These are phyloP conservation scores for Pseudogymnoascus sp. DNA, from an alignment of 2,329 filamentous ascomycete species.

Conservation along the genomic window DNA sequence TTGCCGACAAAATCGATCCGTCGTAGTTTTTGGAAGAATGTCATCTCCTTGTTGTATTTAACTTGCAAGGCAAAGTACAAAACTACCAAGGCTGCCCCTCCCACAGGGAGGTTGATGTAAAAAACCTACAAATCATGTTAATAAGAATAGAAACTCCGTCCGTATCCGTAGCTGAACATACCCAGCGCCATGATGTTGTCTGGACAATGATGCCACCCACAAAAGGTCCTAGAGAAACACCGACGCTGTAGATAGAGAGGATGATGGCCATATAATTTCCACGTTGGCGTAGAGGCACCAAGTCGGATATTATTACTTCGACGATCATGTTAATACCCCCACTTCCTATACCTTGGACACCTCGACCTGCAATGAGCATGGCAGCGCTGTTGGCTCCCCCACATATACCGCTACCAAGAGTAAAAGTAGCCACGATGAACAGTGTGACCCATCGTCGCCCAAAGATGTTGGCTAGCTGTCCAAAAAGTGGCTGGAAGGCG, in stretches of 20 bases:
- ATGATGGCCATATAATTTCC: slow-evolving; percentile 34
- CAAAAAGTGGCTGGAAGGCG: slow-evolving; percentile 41
- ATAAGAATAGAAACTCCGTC: neutral
- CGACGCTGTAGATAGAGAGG: slow-evolving; percentile 33
- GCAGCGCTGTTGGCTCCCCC: slow-evolving; percentile 36
- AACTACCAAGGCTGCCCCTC: slow-evolving; percentile 12
- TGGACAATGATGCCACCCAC: slow-evolving; percentile 35
- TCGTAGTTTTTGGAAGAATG: slow-evolving; percentile 26
- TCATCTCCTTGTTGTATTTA: slow-evolving; percentile 26
- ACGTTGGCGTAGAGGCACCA: slow-evolving; percentile 40
- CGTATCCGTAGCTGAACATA: slow-evolving; percentile 21
- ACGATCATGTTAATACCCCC: slow-evolving; percentile 38
- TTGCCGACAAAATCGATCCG: slow-evolving; percentile 38
- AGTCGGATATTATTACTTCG: slow-evolving; percentile 41
- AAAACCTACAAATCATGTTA: neutral
- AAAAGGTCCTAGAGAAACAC: slow-evolving; percentile 31
- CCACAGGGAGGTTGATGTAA: slow-evolving; percentile 20
- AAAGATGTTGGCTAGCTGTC: slow-evolving; percentile 44
- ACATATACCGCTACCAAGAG: slow-evolving; percentile 43
- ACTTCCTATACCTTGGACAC: slow-evolving; percentile 43
- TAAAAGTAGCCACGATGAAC: slow-evolving; percentile 37
- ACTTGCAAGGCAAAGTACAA: slow-evolving; percentile 23
- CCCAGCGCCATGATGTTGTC: slow-evolving; percentile 37
- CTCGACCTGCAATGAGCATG: slow-evolving; percentile 46
- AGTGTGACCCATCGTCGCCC: slow-evolving; percentile 38